Conservation (phyloP, 345 rosid genomes). For the Angophora floribunda region DNA sequence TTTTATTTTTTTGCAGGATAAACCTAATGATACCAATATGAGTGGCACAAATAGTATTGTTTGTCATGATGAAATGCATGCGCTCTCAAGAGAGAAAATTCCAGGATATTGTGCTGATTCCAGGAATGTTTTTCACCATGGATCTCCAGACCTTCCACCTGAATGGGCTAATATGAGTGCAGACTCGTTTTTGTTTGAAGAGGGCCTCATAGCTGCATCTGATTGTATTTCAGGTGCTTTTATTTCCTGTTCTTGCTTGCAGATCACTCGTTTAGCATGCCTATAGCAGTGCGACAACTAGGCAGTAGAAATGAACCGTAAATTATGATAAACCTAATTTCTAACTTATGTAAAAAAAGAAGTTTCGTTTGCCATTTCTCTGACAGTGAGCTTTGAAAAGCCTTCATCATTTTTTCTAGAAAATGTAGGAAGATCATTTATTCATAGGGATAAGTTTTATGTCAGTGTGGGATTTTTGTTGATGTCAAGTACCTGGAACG, state of each 20-base stretch:
- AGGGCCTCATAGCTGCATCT: neutral
- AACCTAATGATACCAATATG: slow-evolving; percentile 9
- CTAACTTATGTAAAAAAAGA: neutral
- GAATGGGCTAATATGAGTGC: neutral
- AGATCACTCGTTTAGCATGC: neutral
- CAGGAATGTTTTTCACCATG: neutral
- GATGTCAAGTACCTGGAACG: neutral
- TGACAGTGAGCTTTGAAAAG: neutral
- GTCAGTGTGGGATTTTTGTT: neutral
- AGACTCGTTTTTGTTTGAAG: neutral
- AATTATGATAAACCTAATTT: neutral
- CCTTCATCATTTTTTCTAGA: neutral
- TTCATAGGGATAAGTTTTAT: neutral
- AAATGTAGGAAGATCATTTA: neutral
- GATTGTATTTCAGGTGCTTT: neutral
- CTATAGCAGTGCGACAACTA: neutral
- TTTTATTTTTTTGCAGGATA: neutral
- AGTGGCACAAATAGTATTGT: slow-evolving; percentile 6
- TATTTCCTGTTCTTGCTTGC: neutral
- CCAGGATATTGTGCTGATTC: neutral
- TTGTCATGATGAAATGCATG: slow-evolving; percentile 13
- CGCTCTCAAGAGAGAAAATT: slow-evolving; percentile 4
- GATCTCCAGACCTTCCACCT: neutral
- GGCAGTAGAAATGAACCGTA: neutral
- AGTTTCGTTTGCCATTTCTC: neutral